phyloP scores from a whole-genome alignment of 139 green algal species.

The Chlamydomonas eustigma region DNA sequence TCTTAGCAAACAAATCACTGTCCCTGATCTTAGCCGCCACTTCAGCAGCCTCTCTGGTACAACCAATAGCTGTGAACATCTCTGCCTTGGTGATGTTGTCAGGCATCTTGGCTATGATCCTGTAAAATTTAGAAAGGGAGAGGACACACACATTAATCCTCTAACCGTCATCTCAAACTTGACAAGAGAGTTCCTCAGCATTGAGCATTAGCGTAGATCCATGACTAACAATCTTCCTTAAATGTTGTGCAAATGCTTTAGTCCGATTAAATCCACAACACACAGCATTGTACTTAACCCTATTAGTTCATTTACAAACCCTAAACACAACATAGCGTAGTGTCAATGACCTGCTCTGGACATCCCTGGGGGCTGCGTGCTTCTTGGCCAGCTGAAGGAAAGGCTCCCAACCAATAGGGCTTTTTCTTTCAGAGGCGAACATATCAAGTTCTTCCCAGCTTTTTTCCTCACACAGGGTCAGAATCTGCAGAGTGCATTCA shows the following conservation, averaged over 20 bases:
- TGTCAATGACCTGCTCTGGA: constrained; percentile 2
- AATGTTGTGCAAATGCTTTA: no score
- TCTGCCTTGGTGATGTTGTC: constrained; percentile 58
- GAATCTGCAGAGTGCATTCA: no score
- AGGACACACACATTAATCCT: no score
- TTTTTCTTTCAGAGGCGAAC: constrained; percentile 38
- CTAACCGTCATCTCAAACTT: no score
- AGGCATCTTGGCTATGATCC: constrained; percentile 49
- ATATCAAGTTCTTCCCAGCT: constrained; percentile 65
- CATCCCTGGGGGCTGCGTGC: constrained; percentile 36
- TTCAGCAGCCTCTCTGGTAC: constrained; percentile 55
- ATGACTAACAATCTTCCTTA: no score
- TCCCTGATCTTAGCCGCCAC: constrained; percentile 33
- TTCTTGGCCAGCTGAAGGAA: constrained; percentile 53
- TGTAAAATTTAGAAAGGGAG: no score
- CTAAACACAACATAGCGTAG: no score
- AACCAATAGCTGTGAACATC: constrained; percentile 40
- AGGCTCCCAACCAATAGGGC: constrained; percentile 44
- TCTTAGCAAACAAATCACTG: constrained; percentile 31
- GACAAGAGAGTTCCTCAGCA: no score
- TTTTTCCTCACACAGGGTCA: constrained; percentile 27
- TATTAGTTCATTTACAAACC: no score
- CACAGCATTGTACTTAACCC: no score
- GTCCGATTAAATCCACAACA: no score
- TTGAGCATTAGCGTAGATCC: no score